Percentiles rank a stretch among this genome's conserved stretches.
These are phyloP conservation scores for Sphenostylis stenocarpa DNA, from an alignment of 306 rosid genomes.

Conservation along the genomic window DNA sequence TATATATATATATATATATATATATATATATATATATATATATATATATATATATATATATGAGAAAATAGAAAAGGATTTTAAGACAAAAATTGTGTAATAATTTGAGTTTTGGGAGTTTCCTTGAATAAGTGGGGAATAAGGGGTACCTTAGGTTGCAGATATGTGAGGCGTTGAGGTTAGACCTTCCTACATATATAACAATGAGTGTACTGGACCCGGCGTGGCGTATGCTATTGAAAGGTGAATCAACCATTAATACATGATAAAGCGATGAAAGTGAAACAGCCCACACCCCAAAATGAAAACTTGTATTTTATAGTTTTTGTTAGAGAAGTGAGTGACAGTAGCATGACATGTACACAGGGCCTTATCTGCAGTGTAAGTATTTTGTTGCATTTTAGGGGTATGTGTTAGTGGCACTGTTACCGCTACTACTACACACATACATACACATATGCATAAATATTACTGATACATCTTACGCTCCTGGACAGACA, in stretches of 20 bases:
- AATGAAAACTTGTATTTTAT: neutral
- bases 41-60: no score
- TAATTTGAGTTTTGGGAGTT: neutral
- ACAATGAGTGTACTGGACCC: neutral
- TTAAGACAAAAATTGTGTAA: neutral
- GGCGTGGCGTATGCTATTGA: constrained; percentile 15
- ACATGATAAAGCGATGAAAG: constrained; percentile 22
- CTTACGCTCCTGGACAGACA: constrained; percentile 27
- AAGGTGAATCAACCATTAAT: constrained; percentile 17
- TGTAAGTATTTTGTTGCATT: constrained; percentile 16
- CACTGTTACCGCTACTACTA: neutral
- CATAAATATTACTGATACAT: neutral
- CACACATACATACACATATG: neutral
- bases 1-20: no score
- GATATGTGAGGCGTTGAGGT: neutral
- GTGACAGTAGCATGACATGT: neutral
- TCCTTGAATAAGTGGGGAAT: neutral
- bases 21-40: no score
- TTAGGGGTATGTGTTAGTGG: neutral
- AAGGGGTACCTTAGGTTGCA: neutral
- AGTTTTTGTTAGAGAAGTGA: neutral
- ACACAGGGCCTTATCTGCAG: constrained; percentile 4
- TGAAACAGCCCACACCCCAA: neutral
- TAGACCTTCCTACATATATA: neutral
- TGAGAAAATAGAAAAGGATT: neutral